These are phyloP conservation scores for Abortiporus biennis DNA, from an alignment of 1,284 basidiomycete genomes.

Conservation along the genomic window DNA sequence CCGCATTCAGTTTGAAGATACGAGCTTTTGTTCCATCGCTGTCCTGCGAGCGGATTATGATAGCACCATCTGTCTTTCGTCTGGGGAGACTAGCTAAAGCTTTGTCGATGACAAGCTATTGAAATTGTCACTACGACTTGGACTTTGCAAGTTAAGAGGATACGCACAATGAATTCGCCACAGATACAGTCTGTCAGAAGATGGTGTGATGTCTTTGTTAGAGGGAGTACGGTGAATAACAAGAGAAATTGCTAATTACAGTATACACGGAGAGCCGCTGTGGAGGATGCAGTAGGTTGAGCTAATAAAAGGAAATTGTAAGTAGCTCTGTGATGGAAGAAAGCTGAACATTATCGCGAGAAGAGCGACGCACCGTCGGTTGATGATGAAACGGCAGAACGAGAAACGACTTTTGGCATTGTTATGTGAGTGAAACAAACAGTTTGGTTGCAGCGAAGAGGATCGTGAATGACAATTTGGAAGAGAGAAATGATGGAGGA, in stretches of 20 bases:
- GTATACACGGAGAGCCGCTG: conserved; percentile 71
- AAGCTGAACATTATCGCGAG: conserved; percentile 7
- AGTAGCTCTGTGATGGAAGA: background rate
- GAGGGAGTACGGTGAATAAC: conserved; percentile 7
- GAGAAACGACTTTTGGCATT: conserved; percentile 80
- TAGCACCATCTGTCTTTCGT: conserved; percentile 68
- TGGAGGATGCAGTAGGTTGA: conserved; percentile 71
- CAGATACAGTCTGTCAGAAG: conserved; percentile 67
- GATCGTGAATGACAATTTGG: too few relatives aligned
- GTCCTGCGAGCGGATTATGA: conserved; percentile 66
- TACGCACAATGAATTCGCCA: conserved; percentile 75
- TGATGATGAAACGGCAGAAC: conserved; percentile 75
- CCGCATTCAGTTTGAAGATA: conserved; percentile 76
- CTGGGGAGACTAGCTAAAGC: conserved; percentile 60
- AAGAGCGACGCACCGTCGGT: conserved; percentile 54
- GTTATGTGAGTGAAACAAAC: conserved; percentile 1
- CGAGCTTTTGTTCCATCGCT: conserved; percentile 48
- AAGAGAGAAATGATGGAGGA: too few relatives aligned
- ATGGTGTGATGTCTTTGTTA: conserved; percentile 8
- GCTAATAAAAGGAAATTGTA: conserved; percentile 36
- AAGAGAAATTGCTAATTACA: conserved; percentile 45
- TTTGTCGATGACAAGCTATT: conserved; percentile 78
- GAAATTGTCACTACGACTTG: conserved; percentile 8
- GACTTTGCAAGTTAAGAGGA: conserved; percentile 1
- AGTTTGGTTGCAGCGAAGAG: background rate